These are phyloP conservation scores for Colletotrichum sp. DNA, from an alignment of 2,329 filamentous ascomycete genomes.

Conservation along the genomic window DNA sequence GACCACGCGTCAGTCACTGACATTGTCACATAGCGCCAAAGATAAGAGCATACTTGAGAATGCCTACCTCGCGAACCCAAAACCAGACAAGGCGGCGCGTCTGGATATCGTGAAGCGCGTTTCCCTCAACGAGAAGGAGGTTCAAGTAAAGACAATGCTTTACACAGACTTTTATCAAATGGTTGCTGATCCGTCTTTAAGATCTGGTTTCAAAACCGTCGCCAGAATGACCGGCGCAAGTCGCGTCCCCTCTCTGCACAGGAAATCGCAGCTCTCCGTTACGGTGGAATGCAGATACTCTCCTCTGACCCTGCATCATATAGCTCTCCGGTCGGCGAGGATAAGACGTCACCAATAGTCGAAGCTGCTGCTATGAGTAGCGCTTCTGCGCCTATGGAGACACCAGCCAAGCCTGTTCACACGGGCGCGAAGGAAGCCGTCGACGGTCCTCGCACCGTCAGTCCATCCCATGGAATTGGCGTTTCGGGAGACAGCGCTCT, in stretches of 20 bases:
- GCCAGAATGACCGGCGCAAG: conserved; percentile 91
- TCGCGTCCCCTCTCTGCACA: conserved; percentile 81
- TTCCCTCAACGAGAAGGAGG: conserved; percentile 91
- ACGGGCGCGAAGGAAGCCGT: not conserved
- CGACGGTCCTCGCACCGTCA: not conserved
- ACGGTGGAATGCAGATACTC: conserved; percentile 57
- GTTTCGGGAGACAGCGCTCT: not conserved
- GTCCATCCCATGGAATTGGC: not conserved
- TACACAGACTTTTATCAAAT: not conserved
- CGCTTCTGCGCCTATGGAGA: not conserved
- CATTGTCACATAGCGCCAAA: conserved; percentile 65
- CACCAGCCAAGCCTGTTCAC: not conserved
- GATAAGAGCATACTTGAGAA: conserved; percentile 89
- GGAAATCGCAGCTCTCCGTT: conserved; percentile 70
- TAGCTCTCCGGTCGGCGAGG: conserved; percentile 27
- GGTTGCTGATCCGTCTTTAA: conserved; percentile 38
- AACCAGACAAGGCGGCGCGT: conserved; percentile 89
- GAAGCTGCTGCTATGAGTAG: not conserved
- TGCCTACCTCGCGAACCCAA: conserved; percentile 83
- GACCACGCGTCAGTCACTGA: not conserved
- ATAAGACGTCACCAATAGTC: not conserved
- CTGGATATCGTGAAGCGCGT: conserved; percentile 84
- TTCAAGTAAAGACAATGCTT: conserved; percentile 69
- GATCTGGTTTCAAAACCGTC: conserved; percentile 98
- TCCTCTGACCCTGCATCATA: conserved; percentile 47